Evolutionary conservation across 2,329 filamentous ascomycete species (phyloP).

Genomic region (Zalaria sp.): DNA sequence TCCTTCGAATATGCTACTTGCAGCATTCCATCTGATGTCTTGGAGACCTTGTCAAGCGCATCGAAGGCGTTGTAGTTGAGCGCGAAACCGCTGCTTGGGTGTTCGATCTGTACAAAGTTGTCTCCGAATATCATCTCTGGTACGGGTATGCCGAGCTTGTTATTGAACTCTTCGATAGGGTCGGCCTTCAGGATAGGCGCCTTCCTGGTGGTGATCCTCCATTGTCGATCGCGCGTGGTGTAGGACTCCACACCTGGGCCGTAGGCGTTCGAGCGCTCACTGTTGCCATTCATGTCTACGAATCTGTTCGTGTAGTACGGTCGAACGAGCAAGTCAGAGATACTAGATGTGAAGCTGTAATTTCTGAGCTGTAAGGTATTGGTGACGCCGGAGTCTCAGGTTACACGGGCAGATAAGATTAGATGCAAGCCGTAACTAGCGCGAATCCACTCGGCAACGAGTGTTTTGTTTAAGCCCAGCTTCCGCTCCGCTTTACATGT

Average conservation of each 20-base stretch:
- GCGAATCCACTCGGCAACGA: too few relatives aligned
- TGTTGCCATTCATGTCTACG: conserved; percentile 15
- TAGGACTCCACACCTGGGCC: conserved; percentile 8
- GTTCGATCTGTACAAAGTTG: conserved; percentile 66
- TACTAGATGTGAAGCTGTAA: too few relatives aligned
- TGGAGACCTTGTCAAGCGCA: conserved; percentile 83
- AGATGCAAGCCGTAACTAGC: too few relatives aligned
- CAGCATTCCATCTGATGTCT: conserved; percentile 81
- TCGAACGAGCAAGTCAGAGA: too few relatives aligned
- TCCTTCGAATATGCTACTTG: conserved; percentile 85
- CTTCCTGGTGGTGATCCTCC: conserved; percentile 62
- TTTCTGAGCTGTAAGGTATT: too few relatives aligned
- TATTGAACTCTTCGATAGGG: conserved; percentile 75
- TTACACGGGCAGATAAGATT: too few relatives aligned
- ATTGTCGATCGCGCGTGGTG: conserved; percentile 15
- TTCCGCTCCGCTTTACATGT: too few relatives aligned
- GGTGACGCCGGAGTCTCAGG: too few relatives aligned
- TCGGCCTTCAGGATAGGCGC: conserved; percentile 86
- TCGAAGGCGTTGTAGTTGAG: conserved; percentile 74
- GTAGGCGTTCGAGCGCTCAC: neutral
- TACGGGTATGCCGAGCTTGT: conserved; percentile 66
- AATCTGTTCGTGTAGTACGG: too few relatives aligned
- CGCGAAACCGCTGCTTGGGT: conserved; percentile 61
- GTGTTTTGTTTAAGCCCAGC: too few relatives aligned
- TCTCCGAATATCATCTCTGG: conserved; percentile 99